A percentile compares a stretch with the other conserved stretches of the same genome.
Conservation (phyloP, 306 rosid genomes). For the Echinosophora koreensis region DNA sequence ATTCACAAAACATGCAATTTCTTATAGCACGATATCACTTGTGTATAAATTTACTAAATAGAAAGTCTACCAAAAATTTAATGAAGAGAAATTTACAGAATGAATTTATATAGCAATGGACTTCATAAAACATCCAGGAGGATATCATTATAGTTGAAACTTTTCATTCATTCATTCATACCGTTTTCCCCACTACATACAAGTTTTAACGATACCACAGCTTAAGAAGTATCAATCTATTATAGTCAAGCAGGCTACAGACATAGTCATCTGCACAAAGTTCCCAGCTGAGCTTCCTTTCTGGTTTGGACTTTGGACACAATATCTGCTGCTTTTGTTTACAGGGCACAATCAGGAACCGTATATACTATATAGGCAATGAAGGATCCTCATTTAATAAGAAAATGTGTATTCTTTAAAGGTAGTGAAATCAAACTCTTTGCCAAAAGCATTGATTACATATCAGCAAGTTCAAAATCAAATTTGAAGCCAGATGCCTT, state of each 20-base stretch:
- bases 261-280: conserved; percentile 16
- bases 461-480: conserved; percentile 41
- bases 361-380: background rate
- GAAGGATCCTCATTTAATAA: background rate
- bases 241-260: conserved; percentile 33
- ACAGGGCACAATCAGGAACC: conserved; percentile 18
- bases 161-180: conserved; percentile 1
- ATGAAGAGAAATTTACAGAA: conserved; percentile 23
- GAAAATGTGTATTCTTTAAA: conserved; percentile 36
- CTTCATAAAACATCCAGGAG: background rate
- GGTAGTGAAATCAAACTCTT: conserved; percentile 29
- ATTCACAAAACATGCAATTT: conserved; percentile 13
- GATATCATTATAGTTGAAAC: conserved; percentile 11
- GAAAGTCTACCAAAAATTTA: background rate
- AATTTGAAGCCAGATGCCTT: conserved; percentile 29
- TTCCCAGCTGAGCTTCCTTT: conserved; percentile 21
- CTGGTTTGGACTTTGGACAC: conserved; percentile 22
- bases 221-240: conserved; percentile 36
- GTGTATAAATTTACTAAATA: background rate
- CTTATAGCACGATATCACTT: background rate
- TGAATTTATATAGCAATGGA: conserved; percentile 18
- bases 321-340: conserved; percentile 23
- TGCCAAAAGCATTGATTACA: conserved; percentile 30
- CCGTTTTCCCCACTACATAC: conserved; percentile 17
- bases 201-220: conserved; percentile 7